Conservation (phyloP, 2,329 filamentous ascomycete species). For the Exutisphaerella laricina region DNA sequence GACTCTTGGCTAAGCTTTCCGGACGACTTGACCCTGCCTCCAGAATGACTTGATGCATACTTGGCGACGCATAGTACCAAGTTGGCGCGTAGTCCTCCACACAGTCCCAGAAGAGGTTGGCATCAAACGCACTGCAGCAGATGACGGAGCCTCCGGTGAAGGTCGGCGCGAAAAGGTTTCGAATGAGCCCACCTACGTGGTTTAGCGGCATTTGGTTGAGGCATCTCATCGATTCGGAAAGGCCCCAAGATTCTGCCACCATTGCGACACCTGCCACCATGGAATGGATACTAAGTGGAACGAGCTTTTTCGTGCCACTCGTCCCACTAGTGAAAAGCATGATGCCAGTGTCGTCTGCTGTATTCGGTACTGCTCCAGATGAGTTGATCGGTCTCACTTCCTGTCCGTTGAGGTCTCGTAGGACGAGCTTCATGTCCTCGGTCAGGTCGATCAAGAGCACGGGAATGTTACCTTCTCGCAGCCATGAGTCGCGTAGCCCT, state of each 20-base stretch:
- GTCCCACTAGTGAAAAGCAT: constrained; percentile 55
- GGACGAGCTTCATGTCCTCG: constrained; percentile 35
- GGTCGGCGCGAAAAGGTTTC: constrained; percentile 52
- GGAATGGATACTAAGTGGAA: constrained; percentile 49
- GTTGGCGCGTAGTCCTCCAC: constrained; percentile 46
- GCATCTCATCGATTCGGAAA: constrained; percentile 46
- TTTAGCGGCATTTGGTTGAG: constrained; percentile 58
- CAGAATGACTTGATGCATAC: constrained; percentile 53
- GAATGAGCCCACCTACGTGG: constrained; percentile 49
- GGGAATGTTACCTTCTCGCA: constrained; percentile 33
- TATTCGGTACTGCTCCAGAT: constrained; percentile 31
- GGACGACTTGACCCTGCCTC: constrained; percentile 41
- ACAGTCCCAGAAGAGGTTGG: constrained; percentile 53
- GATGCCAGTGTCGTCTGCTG: constrained; percentile 45
- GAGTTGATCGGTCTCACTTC: constrained; percentile 3
- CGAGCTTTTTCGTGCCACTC: constrained; percentile 54
- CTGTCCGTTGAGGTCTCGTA: constrained; percentile 23
- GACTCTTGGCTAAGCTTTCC: constrained; percentile 39
- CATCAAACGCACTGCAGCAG: constrained; percentile 51
- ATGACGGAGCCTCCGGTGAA: constrained; percentile 51
- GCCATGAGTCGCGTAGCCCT: constrained; percentile 34
- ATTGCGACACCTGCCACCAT: constrained; percentile 49
- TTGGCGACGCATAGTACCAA: constrained; percentile 56
- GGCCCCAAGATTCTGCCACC: constrained; percentile 51
- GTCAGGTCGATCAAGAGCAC: constrained; percentile 40